Evolutionary conservation across 768 basidiomycete species (phyloP), one percentile per base, ranked within the genome.

Genomic region (Postia placenta): DNA sequence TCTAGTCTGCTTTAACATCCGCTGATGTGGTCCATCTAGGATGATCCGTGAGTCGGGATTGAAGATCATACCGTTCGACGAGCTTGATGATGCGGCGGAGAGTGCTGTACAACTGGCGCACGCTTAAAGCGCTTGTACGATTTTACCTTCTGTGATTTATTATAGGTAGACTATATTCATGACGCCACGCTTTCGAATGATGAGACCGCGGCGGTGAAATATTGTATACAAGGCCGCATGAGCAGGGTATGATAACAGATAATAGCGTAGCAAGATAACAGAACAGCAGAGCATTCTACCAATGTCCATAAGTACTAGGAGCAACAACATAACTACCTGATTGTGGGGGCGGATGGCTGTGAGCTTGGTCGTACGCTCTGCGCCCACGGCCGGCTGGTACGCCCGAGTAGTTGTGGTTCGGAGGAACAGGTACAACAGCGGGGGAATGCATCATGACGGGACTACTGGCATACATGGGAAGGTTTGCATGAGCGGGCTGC

Each of bases 21-120:
- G 53, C 26, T 40, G 30, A 45, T 60, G 30, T 7, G 7, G 15
- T 33, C 30, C 4, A 9, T 36, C 14, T 56, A 97, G 94, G 63
- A 88, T 97, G 86, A 97, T 98, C 69, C 82, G 74, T 62, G 80
- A 91, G 38, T 94, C 91, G 27, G 93, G 93, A 23, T 70, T 98
- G 57, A 87, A 92, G 72, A 99, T 99, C 63, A 82, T 85, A 64
- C 80, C 96, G 28, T 94, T 89, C 66, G 95, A 98, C 58, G 81
- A 84, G 58, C 78, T 98, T 23, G 96, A 98, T 60, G 89, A 92
- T 54, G 95, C 95, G 51, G 92, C 90, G 15, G 75, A 83, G 62
- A 77, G 80, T 52, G 90, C 91, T 39, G 89, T 86, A 41, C 69
- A 85, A 66, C 66, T 90, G 42, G 85, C 86, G 47, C 65, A 62